phyloP scores from a whole-genome alignment of 345 rosid species.

The Populus davidiana region DNA sequence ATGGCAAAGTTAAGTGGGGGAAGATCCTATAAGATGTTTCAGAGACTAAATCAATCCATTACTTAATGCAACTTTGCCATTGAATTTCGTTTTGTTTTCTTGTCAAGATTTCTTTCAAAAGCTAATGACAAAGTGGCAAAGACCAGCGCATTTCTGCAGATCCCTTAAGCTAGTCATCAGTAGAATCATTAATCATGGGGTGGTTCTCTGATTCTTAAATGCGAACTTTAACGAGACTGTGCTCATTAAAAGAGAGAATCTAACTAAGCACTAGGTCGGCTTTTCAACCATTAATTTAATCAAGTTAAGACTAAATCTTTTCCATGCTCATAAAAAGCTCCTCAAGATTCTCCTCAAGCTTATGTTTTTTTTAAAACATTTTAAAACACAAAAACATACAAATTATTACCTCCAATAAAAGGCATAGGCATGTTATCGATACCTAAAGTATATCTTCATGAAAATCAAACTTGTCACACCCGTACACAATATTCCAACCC shows the following conservation, averaged over 20 bases:
- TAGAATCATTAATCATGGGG: constrained; percentile 20
- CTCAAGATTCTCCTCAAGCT: constrained; percentile 3
- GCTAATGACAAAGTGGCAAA: not conserved
- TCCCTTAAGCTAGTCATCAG: not conserved
- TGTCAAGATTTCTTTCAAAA: not conserved
- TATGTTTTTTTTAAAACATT: no score
- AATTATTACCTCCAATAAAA: no score
- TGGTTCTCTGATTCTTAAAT: constrained; percentile 16
- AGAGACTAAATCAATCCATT: not conserved
- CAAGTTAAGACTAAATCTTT: not conserved
- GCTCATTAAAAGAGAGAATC: constrained; percentile 1
- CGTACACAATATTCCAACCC: no score
- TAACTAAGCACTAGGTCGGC: not conserved
- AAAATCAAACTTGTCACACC: no score
- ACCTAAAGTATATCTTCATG: no score
- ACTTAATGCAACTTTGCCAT: not conserved
- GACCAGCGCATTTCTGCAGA: not conserved
- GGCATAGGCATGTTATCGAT: no score
- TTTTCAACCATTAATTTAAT: not conserved
- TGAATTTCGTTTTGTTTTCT: not conserved
- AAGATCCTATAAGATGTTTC: constrained; percentile 2
- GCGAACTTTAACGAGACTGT: not conserved
- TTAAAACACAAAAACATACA: no score
- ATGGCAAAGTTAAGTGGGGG: not conserved
- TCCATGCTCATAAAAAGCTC: not conserved